Conservation (phyloP, 352 stramenopile species). For the Blastocystis sp. region DNA sequence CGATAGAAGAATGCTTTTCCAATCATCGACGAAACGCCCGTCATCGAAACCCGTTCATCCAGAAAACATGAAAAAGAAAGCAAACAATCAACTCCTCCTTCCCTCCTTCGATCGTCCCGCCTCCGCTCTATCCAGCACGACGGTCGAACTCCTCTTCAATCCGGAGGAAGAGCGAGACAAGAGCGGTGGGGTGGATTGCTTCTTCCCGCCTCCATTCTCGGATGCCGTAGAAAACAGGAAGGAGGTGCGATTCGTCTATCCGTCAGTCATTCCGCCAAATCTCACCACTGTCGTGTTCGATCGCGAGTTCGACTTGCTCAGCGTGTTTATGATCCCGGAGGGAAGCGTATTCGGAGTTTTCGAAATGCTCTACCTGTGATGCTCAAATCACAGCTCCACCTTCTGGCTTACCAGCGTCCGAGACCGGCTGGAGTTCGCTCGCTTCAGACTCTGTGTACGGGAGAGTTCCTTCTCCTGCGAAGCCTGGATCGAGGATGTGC, state of each 20-base stretch:
- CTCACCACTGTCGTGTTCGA: slow-evolving; percentile 16
- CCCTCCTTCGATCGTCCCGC: not conserved
- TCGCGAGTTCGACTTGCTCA: not conserved
- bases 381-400: not conserved
- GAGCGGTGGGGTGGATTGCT: not conserved
- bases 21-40: not conserved
- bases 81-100: not conserved
- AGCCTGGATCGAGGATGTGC: not conserved
- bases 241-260: not conserved
- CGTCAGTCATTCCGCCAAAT: not conserved
- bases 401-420: not conserved
- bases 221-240: slow-evolving; percentile 34
- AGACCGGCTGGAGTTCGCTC: not conserved
- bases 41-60: not conserved
- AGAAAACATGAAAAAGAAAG: not conserved
- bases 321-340: not conserved
- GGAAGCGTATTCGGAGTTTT: slow-evolving; percentile 21
- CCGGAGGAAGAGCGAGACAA: not conserved
- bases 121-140: not conserved
- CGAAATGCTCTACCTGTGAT: slow-evolving; percentile 19
- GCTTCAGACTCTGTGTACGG: not conserved
- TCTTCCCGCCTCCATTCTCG: not conserved
- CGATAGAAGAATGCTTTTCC: slow-evolving; percentile 7
- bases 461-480: not conserved
- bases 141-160: not conserved